Conservation (phyloP, 805 yeast genomes). For the Isabelozyma pseudorhagii region DNA sequence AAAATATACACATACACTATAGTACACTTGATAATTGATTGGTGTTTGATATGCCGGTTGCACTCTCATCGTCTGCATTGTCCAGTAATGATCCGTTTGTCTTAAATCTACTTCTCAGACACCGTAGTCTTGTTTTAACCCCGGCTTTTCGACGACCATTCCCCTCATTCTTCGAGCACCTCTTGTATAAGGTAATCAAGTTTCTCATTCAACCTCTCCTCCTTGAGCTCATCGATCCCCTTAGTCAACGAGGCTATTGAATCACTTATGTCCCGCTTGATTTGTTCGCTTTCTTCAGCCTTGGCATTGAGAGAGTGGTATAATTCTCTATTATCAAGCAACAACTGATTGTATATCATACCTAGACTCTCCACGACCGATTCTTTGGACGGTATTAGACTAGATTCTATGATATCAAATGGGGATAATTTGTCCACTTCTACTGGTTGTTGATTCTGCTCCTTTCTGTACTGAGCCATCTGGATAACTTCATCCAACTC, state of each 20-base stretch:
- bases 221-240: slow-evolving; percentile 15
- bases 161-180: not conserved
- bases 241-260: slow-evolving; percentile 18
- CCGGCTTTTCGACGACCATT: not conserved
- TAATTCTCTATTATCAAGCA: slow-evolving; percentile 30
- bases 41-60: not conserved
- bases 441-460: slow-evolving; percentile 13
- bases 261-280: slow-evolving; percentile 16
- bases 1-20: slow-evolving; percentile 1
- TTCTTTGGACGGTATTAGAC: slow-evolving; percentile 14
- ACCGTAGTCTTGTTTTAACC: not conserved
- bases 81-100: too few species aligned
- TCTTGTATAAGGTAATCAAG: slow-evolving; percentile 21
- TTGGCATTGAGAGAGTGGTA: slow-evolving; percentile 18
- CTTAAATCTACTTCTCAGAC: too few species aligned
- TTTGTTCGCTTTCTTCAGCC: slow-evolving; percentile 15
- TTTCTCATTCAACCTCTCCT: slow-evolving; percentile 14
- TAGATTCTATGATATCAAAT: slow-evolving; percentile 30
- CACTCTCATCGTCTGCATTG: not conserved
- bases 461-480: slow-evolving; percentile 33
- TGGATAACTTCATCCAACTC: slow-evolving; percentile 47
- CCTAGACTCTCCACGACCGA: slow-evolving; percentile 24
- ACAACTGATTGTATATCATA: slow-evolving; percentile 35
- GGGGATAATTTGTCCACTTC: slow-evolving; percentile 29
- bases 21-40: not conserved